Percentiles rank a stretch among this genome's conserved stretches.
Conservation (phyloP, 805 yeast genomes). For the Alloascoidea hylecoeti region DNA sequence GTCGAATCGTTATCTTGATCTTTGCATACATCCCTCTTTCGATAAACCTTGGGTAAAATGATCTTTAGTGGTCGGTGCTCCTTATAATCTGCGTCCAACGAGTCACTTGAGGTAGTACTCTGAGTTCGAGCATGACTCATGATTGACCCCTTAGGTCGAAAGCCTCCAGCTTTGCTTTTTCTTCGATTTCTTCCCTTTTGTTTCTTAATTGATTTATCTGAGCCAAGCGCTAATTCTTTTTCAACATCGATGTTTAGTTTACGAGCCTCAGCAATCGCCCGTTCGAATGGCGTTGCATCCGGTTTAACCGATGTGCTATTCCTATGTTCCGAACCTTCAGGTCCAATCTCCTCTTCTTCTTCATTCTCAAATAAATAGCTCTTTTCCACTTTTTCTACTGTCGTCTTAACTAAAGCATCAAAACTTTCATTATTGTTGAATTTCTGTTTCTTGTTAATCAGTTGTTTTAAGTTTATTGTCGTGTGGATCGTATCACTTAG, state of each 20-base stretch:
- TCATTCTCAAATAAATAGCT: slow-evolving; percentile 10
- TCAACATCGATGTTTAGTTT: slow-evolving; percentile 10
- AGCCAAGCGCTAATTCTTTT: not conserved
- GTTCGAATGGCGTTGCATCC: slow-evolving; percentile 8
- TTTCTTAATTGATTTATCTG: not conserved
- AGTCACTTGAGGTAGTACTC: too few relatives aligned
- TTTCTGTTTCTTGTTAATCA: not conserved
- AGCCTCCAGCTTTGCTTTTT: not conserved
- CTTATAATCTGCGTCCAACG: too few relatives aligned
- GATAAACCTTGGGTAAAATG: too few relatives aligned
- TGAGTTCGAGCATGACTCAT: too few relatives aligned
- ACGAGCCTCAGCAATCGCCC: slow-evolving; percentile 11
- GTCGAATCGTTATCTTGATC: slow-evolving; percentile 40
- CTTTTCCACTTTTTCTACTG: slow-evolving; percentile 6
- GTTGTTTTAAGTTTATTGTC: not conserved
- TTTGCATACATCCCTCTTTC: too few relatives aligned
- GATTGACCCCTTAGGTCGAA: too few relatives aligned
- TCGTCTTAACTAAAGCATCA: slow-evolving; percentile 7
- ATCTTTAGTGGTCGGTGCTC: too few relatives aligned
- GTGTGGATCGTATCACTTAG: not conserved
- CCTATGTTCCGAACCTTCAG: slow-evolving; percentile 6
- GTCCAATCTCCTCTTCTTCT: slow-evolving; percentile 8
- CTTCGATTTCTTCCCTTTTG: not conserved
- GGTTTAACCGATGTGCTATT: not conserved
- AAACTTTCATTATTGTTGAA: slow-evolving; percentile 7